These are phyloP conservation scores for Haberlea rhodopensis DNA, from an alignment of 257 asterid genomes.

Conservation along the genomic window DNA sequence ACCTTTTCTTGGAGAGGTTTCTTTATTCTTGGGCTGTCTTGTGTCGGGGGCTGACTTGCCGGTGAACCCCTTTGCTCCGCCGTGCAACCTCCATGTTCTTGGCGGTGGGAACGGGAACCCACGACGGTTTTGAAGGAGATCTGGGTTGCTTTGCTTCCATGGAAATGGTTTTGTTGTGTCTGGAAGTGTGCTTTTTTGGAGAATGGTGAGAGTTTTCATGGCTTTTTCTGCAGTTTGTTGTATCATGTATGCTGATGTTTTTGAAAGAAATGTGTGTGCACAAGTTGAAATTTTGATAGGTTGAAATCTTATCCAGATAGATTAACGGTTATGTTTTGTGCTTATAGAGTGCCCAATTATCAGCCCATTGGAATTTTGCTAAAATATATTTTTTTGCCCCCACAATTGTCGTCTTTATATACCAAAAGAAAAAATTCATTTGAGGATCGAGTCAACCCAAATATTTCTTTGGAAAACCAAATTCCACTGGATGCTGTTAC, in stretches of 20 bases:
- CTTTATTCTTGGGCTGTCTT: constrained; percentile 22
- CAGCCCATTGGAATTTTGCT: neutral
- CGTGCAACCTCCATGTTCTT: constrained; percentile 43
- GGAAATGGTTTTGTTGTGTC: constrained; percentile 28
- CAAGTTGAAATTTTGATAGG: neutral
- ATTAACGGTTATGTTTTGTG: constrained; percentile 40
- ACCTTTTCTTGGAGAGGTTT: constrained; percentile 18
- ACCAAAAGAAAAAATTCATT: too few species aligned
- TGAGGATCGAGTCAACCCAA: too few species aligned
- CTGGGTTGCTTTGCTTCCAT: constrained; percentile 28
- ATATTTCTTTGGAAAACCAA: too few species aligned
- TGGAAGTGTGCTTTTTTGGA: constrained; percentile 34
- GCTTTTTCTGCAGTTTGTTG: constrained; percentile 22
- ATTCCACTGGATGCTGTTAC: too few species aligned
- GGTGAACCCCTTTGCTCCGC: constrained; percentile 68
- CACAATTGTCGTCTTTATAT: too few species aligned
- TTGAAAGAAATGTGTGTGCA: neutral
- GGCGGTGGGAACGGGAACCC: constrained; percentile 20
- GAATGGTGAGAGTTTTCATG: constrained; percentile 48
- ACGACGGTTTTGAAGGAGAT: constrained; percentile 25
- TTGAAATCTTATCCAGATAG: constrained; percentile 41
- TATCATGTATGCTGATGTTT: constrained; percentile 7
- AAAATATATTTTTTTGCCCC: too few species aligned
- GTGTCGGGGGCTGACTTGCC: too few species aligned
- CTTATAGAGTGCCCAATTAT: constrained; percentile 11